Conservation (phyloP, 495 filamentous ascomycete species). For the Penicillium turbatum region DNA sequence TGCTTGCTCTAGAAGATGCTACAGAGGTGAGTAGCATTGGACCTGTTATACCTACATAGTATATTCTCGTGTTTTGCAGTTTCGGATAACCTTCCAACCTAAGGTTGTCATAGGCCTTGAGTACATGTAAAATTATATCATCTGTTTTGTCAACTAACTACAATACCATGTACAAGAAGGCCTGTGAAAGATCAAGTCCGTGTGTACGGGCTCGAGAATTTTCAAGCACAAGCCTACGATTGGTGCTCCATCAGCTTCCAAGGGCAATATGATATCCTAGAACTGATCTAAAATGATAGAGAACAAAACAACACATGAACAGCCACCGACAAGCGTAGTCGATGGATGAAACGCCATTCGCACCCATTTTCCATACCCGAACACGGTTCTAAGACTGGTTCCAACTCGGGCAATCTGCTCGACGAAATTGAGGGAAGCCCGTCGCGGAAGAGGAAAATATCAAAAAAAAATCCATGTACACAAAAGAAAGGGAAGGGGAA, state of each 20-base stretch:
- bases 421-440: slow-evolving; percentile 21
- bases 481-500: slow-evolving; percentile 32
- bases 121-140: too few relatives aligned
- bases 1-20: not conserved
- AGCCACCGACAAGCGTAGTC: slow-evolving; percentile 35
- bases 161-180: too few relatives aligned
- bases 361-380: slow-evolving; percentile 49
- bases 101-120: too few relatives aligned
- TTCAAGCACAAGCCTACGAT: not conserved
- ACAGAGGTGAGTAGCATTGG: not conserved
- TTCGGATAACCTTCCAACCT: too few relatives aligned
- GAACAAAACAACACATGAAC: slow-evolving; percentile 28
- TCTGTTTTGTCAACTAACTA: too few relatives aligned
- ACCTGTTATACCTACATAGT: too few relatives aligned
- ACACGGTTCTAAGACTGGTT: slow-evolving; percentile 45
- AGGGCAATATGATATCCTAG: slow-evolving; percentile 26
- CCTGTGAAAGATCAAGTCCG: too few relatives aligned
- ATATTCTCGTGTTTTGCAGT: too few relatives aligned
- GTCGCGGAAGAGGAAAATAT: slow-evolving; percentile 37
- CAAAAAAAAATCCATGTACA: slow-evolving; percentile 45
- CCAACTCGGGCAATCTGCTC: slow-evolving; percentile 35
- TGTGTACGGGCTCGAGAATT: too few relatives aligned
- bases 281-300: slow-evolving; percentile 27
- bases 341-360: slow-evolving; percentile 47
- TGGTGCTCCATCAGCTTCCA: slow-evolving; percentile 2